Evolutionary conservation across 345 rosid genomes (phyloP), one percentile per base, ranked within the genome.

Genomic region (Geranium brycei): DNA sequence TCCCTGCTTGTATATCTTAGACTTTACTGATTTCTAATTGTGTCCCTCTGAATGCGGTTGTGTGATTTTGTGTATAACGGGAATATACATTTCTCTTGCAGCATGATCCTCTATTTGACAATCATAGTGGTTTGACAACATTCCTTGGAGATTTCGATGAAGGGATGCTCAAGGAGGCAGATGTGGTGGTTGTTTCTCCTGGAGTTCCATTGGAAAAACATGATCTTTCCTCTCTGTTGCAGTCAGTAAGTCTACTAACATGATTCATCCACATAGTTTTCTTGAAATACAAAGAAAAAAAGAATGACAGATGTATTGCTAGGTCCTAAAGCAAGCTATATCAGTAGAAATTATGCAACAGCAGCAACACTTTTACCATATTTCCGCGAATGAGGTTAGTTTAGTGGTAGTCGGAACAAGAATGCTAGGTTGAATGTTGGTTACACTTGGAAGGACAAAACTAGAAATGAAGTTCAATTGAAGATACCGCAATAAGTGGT

Each of bases 191-290:
- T 47, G 53, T 47, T 47, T 74, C 74, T 31, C 77, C 77, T 30
- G 74, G 74, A 55, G 71, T 74, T 69, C 63, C 77, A 6, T 16
- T 69, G 10, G 71, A 74, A 70, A 69, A 66, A 31, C 60, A 66
- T 47, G 71, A 62, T 61, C 68, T 74, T 70, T 66, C 60, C 2
- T 64, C 3, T 66, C 66, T 74, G 68, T 66, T 74, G 58, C 68
- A 66, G 57, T 69, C 73, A 8, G 77, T 74, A 74, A 62, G 77
- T 70, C 56, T 57, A 5, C 35, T 28, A 61, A 51, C 62, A 31
- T 31, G 40, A 7, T 17, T 59, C 17, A 14, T 11, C 10, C 57
- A 41, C 17, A 10, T 66, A 17, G 57, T 10, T 47, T 47, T 47
- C 53, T 1, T 35, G 41, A 35, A 3, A 11, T 47, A 47, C 2